Base-by-base conservation (phyloP, 2,329 filamentous ascomycete species). In the Fusarium sororula region DNA sequence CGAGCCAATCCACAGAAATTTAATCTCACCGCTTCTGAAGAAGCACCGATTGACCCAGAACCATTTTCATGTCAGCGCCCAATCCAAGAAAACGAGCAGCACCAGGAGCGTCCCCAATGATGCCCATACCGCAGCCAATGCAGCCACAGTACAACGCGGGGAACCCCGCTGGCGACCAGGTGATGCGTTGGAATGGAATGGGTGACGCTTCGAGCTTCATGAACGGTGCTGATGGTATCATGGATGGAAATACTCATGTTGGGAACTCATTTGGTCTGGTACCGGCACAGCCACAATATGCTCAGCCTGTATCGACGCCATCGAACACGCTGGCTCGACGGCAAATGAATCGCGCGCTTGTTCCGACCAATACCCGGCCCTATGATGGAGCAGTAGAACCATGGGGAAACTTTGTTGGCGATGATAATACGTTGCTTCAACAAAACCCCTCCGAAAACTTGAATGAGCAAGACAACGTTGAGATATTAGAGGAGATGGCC, bases 401-500 rank as follows among this genome's bases (percentile, higher is more conserved):
- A 3, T 86, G 85, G 84, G 70, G 78, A 22, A 78, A 78, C 24
- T 87, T 86, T 69, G 79, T 77, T n/a, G 83, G 86, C 13, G 86
- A 88, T 32, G 81, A 83, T 20, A 76, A 77, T 44, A 75, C 79
- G 35, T 74, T 87, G 18, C 77, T 87, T 35, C 79, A 82, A 24
- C 83, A 82, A 58, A 80, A 80, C 47, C 50, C 79, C 1, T 81
- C 81, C 50, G 83, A 83, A 54, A 77, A 76, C 47, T 28, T 75
- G 32, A 73, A 73, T 22, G 89, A 91, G 80, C 86, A 90, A 78
- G 92, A 97, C 74, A 94, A 91, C 74, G 88, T 97, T 68, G 93
- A 95, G 71, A 87, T 93, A 62, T 84, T 98, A 69, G 94, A 97
- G 80, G 90, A 93, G 80, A 91, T 91, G 83, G 95, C 95, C 28